Percentiles rank a stretch among this genome's conserved stretches.
Conservation (phyloP, 495 filamentous ascomycete species). For the Talaromyces stipitatus region DNA sequence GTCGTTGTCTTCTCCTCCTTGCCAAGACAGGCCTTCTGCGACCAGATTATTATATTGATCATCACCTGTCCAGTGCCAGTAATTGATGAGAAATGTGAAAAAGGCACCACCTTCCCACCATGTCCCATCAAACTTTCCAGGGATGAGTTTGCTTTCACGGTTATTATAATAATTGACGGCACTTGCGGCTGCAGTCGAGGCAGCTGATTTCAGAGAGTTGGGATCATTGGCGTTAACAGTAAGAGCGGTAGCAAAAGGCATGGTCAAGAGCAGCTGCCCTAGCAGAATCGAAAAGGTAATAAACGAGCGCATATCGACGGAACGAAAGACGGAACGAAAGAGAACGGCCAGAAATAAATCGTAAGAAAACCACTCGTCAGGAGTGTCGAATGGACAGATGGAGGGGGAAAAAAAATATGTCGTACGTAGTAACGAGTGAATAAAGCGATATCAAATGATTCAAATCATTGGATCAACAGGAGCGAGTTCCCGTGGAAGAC, state of each 20-base stretch:
- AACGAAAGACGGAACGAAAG: not conserved
- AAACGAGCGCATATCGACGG: not conserved
- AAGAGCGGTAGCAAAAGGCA: constrained; percentile 20
- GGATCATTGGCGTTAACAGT: constrained; percentile 24
- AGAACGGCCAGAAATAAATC: no score
- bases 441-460: not conserved
- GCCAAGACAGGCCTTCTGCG: constrained; percentile 56
- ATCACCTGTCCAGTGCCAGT: constrained; percentile 72
- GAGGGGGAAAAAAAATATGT: no score
- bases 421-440: not conserved
- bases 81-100: constrained; percentile 69
- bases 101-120: constrained; percentile 77
- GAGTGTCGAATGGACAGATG: not conserved
- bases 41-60: constrained; percentile 57
- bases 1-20: constrained; percentile 57
- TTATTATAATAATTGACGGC: constrained; percentile 60
- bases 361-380: not conserved
- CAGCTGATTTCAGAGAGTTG: constrained; percentile 53
- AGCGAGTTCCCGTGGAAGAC: not conserved
- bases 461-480: not conserved
- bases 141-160: constrained; percentile 50
- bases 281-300: constrained; percentile 12
- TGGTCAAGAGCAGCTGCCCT: constrained; percentile 16
- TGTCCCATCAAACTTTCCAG: constrained; percentile 56
- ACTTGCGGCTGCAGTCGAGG: constrained; percentile 53